Conservation (phyloP, 257 asterid species). For the Fraxinus pennsylvanica region DNA sequence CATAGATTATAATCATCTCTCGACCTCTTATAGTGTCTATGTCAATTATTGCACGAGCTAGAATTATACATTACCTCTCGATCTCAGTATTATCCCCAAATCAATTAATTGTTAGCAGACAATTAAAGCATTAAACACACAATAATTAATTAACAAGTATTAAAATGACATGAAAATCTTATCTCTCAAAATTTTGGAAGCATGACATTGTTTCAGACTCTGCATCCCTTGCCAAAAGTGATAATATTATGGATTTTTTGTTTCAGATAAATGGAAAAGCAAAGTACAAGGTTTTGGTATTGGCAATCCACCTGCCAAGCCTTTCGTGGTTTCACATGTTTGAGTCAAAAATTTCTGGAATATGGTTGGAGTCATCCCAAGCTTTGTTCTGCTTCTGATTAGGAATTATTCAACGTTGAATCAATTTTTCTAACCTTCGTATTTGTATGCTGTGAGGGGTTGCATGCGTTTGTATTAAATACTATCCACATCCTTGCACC, state of each 20-base stretch:
- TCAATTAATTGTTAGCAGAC: too few relatives aligned
- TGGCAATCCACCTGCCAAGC: neutral
- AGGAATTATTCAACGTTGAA: neutral
- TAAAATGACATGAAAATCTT: too few relatives aligned
- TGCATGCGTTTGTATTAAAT: neutral
- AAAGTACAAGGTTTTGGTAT: neutral
- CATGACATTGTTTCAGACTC: neutral
- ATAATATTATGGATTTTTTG: neutral
- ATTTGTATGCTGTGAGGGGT: neutral
- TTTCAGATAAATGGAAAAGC: neutral
- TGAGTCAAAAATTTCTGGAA: neutral
- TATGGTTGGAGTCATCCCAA: neutral
- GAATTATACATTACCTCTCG: too few relatives aligned
- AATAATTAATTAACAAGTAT: too few relatives aligned
- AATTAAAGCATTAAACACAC: too few relatives aligned
- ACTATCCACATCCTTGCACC: neutral
- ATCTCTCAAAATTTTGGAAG: neutral
- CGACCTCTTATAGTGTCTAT: too few relatives aligned
- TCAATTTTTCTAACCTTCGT: neutral
- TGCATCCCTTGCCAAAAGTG: neutral
- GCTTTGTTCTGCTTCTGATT: slow-evolving; percentile 1
- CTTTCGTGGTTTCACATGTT: neutral
- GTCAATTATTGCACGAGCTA: too few relatives aligned
- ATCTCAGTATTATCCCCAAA: too few relatives aligned
- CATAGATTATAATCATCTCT: too few relatives aligned